Base-by-base conservation (phyloP, 2,329 filamentous ascomycete genomes). In the Eutypella sp. region DNA sequence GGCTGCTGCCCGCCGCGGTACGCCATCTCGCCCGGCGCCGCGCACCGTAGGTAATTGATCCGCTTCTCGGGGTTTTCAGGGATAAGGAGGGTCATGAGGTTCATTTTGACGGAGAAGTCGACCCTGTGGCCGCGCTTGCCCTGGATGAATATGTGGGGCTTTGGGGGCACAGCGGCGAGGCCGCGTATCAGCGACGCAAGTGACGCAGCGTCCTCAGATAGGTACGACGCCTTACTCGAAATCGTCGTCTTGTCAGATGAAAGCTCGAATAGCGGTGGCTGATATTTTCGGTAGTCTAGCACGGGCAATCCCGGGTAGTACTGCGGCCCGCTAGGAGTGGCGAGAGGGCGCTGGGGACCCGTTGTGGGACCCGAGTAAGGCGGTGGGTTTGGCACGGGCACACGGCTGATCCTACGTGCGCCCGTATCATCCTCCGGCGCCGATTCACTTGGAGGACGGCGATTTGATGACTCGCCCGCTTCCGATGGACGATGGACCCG, bases 51-150 rank as follows among this genome's bases (percentile, higher is more conserved):
- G 58, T 80, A 81, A 55, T 80, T 74, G 57, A 78, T 69, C 22
- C 74, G 68, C 29, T 65, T 54, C 20, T 56, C 58, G 7, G 67
- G 58, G 44, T 74, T 68, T 2, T 75, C 71, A 0, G 75, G 68
- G 2, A 79, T 67, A 5, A 81, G 65, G 10, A 80, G 63, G 40
- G 62, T 67, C 72, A 81, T 75, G 16, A 79, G 63, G 57, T 81
- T 81, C 36, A 80, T 62, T 55, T 71, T 73, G 47, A 81, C 59
- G 46, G 72, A 68, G 52, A 81, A 81, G 58, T 80, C 76, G 25
- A 73, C 54, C 50, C 57, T 63, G 47, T 62, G 58, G n/a, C 66
- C 64, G 24, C 70, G 68, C 25, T 62, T 70, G 38, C 77, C 77
- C 3, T 64, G 64, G 43, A 81, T 69, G 44, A 72, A 67, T 19